These are phyloP conservation scores for Didymella pomorum DNA, from an alignment of 2,329 filamentous ascomycete species.

Conservation along the genomic window DNA sequence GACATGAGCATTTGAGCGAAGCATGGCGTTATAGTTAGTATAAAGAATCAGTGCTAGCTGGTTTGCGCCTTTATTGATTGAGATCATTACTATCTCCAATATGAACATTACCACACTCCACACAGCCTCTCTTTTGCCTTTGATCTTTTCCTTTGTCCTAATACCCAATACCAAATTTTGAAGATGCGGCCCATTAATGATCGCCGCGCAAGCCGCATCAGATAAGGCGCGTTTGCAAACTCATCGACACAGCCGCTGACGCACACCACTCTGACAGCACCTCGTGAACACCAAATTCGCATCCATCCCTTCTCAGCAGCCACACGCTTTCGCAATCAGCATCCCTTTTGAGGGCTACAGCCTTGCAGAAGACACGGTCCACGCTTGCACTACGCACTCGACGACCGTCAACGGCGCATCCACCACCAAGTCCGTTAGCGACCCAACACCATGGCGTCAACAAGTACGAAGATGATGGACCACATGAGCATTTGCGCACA, in stretches of 20 bases:
- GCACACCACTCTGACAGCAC: conserved; percentile 11
- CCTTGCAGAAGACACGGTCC: not conserved
- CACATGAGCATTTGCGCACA: conserved; percentile 22
- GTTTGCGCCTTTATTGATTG: not conserved
- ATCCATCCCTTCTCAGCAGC: not conserved
- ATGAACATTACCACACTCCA: conserved; percentile 1
- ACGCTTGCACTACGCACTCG: not conserved
- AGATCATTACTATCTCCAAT: not conserved
- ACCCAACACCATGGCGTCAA: conserved; percentile 11
- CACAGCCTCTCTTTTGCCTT: not conserved
- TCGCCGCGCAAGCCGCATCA: conserved; percentile 17
- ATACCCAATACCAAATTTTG: not conserved
- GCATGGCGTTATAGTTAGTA: conserved; percentile 15
- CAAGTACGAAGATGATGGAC: conserved; percentile 19
- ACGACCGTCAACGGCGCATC: not conserved
- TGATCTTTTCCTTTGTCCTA: not conserved
- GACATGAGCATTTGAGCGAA: conserved; percentile 14
- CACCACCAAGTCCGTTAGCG: not conserved
- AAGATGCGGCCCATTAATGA: conserved; percentile 10
- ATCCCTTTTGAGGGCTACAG: not conserved
- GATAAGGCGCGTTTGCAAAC: conserved; percentile 14
- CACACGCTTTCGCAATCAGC: not conserved
- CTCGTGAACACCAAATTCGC: not conserved
- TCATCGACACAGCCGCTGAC: conserved; percentile 18
- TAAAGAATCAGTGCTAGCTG: conserved; percentile 11